Conservation (phyloP, 2,329 filamentous ascomycete species). For the Curvularia sp. region DNA sequence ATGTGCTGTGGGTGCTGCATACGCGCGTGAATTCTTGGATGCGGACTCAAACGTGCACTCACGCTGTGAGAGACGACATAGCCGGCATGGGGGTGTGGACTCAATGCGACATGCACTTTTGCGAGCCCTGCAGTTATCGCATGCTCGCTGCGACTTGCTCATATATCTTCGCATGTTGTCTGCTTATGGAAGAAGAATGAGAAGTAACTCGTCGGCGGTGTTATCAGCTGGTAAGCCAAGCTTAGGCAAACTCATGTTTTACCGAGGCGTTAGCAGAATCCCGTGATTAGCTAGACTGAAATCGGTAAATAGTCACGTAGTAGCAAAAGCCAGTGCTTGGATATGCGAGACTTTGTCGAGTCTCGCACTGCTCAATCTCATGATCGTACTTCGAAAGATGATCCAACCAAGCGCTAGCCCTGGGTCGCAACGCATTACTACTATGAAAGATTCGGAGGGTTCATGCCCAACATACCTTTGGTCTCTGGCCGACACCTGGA, state of each 20-base stretch:
- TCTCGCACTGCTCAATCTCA: no score
- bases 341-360: no score
- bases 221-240: conserved; percentile 1
- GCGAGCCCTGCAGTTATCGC: conserved; percentile 1
- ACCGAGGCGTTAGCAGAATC: no score
- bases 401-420: no score
- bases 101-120: conserved; percentile 7
- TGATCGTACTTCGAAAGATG: no score
- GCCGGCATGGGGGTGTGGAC: conserved; percentile 3
- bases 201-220: neutral
- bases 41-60: conserved; percentile 1
- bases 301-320: no score
- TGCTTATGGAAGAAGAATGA: neutral
- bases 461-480: neutral
- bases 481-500: neutral
- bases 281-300: no score
- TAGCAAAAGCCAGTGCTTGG: no score
- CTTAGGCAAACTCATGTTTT: no score
- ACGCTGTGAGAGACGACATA: conserved; percentile 7
- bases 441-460: no score
- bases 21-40: conserved; percentile 1
- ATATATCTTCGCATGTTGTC: conserved; percentile 5
- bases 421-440: no score
- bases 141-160: conserved; percentile 8
- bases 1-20: neutral